Base-by-base conservation (phyloP, 2,329 filamentous ascomycete species). In the Aspergillus quadrilineatus region DNA sequence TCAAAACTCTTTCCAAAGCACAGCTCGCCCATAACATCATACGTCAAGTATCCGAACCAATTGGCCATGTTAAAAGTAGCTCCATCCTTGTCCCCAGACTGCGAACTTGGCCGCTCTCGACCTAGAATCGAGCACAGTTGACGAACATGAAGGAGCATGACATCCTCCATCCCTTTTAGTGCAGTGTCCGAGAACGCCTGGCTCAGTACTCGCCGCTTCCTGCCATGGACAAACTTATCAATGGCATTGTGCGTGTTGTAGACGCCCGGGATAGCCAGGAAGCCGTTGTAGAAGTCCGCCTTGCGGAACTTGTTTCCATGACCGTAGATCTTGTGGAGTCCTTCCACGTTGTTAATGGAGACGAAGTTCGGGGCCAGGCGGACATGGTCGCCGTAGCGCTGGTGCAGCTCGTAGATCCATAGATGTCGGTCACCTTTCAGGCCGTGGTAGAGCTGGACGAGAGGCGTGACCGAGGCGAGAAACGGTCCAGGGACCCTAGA, bases 311-410 rank as follows among this genome's bases (percentile, higher is more conserved):
- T 63, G 56, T 75, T 76, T 4, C 73, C 72, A 43, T 75, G 71
- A 1, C 73, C 72, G 53, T 76, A 76, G 50, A 76, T 76, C 45
- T 75, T 73, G 55, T 71, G 68, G 4, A 73, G 60, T 4, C 88
- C 87, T 6, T 82, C 81, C 59, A 82, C 82, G 53, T 85, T 87
- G 79, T 94, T 93, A 76, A 95, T 84, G 1, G 87, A 90, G 42
- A 96, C 76, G 58, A 84, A 85, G 72, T 91, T 90, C 44, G 90
- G 90, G 0, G 88, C 89, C 62, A 88, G 89, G 29, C 90, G 88
- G n/a, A 93, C 88, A 50, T 85, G 66, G 14, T 59, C 65, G 4
- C 89, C 89, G 66, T 95, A 92, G 68, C 82, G 80, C 63, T 86
- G 77, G 70, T 95, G 90, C 63, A 87, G 79, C 30, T 82, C 79